Conservation (phyloP, 2,329 filamentous ascomycete genomes). For the Cordyceps militaris region DNA sequence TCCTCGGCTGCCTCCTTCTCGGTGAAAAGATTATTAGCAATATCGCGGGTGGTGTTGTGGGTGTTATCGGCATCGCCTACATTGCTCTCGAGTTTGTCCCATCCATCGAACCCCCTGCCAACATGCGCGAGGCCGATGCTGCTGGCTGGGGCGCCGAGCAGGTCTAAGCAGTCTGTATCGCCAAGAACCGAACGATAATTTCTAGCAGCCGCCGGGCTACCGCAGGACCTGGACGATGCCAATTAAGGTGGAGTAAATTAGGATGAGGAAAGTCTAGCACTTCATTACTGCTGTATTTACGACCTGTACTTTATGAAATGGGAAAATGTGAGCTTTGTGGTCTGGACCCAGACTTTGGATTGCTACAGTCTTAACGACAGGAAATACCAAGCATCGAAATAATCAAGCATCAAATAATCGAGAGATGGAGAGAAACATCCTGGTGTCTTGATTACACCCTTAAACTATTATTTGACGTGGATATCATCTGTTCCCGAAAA, state of each 20-base stretch:
- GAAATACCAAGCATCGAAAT: neutral
- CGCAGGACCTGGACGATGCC: neutral
- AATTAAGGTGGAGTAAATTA: neutral
- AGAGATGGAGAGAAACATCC: neutral
- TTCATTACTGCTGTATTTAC: neutral
- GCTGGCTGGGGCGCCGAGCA: constrained; percentile 71
- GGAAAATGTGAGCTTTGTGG: neutral
- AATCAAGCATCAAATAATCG: neutral
- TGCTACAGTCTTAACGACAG: neutral
- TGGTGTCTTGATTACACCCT: neutral
- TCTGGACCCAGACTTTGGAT: neutral
- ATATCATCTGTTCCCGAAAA: neutral
- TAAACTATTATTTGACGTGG: neutral
- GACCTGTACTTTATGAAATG: neutral
- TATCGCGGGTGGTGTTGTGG: constrained; percentile 72
- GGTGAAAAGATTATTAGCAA: constrained; percentile 59
- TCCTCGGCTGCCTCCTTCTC: constrained; percentile 80
- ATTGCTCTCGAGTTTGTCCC: constrained; percentile 67
- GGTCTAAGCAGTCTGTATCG: constrained; percentile 44
- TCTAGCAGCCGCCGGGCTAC: neutral
- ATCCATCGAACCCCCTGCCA: constrained; percentile 70
- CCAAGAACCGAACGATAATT: no score
- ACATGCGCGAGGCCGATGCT: constrained; percentile 69
- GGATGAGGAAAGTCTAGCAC: neutral
- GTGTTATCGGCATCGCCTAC: constrained; percentile 72